Evolutionary conservation across 2,329 filamentous ascomycete species (phyloP).

Genomic region (Xylaria sp.): DNA sequence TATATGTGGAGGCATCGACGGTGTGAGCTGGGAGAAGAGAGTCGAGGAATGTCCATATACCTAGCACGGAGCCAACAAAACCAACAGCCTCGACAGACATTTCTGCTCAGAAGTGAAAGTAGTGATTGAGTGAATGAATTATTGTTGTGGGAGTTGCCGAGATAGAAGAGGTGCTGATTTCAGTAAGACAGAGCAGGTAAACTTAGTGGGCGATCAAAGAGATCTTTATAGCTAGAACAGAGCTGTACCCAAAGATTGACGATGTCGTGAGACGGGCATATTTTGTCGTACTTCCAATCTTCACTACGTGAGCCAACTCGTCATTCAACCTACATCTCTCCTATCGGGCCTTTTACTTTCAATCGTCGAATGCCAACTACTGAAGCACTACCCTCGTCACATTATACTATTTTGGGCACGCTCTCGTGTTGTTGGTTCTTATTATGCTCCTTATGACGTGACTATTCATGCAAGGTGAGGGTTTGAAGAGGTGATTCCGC

Average conservation of each 20-base stretch:
- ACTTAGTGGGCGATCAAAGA: slow-evolving; percentile 1
- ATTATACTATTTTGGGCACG: background rate
- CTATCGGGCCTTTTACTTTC: slow-evolving; percentile 1
- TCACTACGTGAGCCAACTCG: background rate
- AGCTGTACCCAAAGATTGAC: background rate
- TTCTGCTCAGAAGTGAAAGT: background rate
- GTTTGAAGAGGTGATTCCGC: background rate
- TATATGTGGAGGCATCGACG: slow-evolving; percentile 11
- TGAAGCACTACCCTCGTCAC: background rate
- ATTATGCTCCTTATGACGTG: background rate
- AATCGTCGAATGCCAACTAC: background rate
- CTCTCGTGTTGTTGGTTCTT: background rate
- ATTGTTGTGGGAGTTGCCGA: background rate
- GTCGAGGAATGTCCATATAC: slow-evolving; percentile 21
- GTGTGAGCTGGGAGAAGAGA: background rate
- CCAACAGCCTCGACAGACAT: slow-evolving; percentile 14
- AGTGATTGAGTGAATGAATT: background rate
- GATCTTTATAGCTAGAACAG: background rate
- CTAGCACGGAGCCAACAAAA: slow-evolving; percentile 10
- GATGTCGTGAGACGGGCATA: background rate
- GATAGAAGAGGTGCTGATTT: background rate
- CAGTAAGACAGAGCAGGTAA: background rate
- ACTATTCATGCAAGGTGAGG: slow-evolving; percentile 1
- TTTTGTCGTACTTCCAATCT: background rate
- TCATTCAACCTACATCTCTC: background rate